A percentile compares a stretch with the other conserved stretches of the same genome.
phyloP scores from a whole-genome alignment of 306 rosid species.

The Quercus aquifolioides region DNA sequence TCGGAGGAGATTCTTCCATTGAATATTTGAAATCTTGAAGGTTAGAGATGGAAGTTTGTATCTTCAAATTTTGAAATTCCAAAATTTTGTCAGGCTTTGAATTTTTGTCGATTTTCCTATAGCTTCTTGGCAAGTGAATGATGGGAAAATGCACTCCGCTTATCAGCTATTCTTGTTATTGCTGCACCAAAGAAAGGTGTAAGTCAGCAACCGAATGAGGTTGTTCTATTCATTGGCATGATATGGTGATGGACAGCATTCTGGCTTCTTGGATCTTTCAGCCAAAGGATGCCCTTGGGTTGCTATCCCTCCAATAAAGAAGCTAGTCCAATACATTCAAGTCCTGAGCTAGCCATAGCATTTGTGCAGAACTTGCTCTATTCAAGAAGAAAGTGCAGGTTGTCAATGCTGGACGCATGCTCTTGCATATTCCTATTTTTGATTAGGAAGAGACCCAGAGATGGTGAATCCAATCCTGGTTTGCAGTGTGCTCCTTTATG shows the following conservation, averaged over 20 bases:
- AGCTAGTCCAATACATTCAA: constrained; percentile 6
- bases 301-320: not conserved
- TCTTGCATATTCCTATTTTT: not conserved
- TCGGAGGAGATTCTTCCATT: constrained; percentile 77
- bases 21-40: constrained; percentile 17
- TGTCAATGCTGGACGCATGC: not conserved
- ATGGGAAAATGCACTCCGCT: not conserved
- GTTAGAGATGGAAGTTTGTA: not conserved
- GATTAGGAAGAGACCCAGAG: not conserved
- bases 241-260: constrained; percentile 1
- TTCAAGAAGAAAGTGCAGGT: not conserved
- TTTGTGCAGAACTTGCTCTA: not conserved
- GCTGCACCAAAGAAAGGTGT: not conserved
- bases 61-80: not conserved
- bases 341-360: not conserved
- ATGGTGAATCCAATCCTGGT: not conserved
- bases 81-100: not conserved
- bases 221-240: not conserved
- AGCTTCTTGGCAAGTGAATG: constrained; percentile 18
- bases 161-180: not conserved
- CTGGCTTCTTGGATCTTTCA: not conserved
- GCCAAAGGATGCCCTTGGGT: not conserved
- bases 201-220: not conserved
- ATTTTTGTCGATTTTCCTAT: constrained; percentile 1
- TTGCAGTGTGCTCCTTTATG: not conserved